Evolutionary conservation across 192 early-diverging fungal genomes (phyloP), one percentile per base, ranked within the genome.

Genomic region (Diversispora eburnea): DNA sequence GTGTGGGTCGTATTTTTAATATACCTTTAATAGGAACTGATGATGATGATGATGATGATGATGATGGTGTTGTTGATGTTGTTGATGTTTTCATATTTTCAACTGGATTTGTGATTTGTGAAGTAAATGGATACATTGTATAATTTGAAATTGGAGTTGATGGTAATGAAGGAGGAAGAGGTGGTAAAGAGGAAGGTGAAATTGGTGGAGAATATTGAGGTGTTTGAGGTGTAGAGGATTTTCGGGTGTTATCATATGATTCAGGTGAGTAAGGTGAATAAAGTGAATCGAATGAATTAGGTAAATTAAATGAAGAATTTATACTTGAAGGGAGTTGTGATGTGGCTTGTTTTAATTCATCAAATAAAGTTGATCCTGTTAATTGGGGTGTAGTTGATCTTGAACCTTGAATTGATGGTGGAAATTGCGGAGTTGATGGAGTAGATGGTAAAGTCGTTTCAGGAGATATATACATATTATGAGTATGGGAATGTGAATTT

Each of bases 111-210:
- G 64, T 13, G 10, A 48, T 9, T 3, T 15, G 0, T 48, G 64
- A 49, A 25, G 22, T 9, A 5, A 20, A 3, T 22, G 4, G 46
- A 5, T 42, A 5, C 22, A n/a, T 22, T 65, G 63, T n/a, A 12
- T 6, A 17, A 5, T 5, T 43, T 0, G 61, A 6, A 19, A 12
- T 15, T 47, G 45, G 7, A 3, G 63, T 20, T 22, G 63, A 13
- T 46, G 45, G 17, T 20, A 22, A 13, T 20, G 63, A 48, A 20
- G 46, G 9, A 7, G 64, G 43, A 62, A 42, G 41, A 10, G 39
- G 10, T 20, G 64, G 46, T 48, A 66, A 46, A 25, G 64, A 48
- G n/a, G 63, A 33, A 25, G 64, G 64, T 48, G 64, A 66, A 49
- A 48, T 15, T 2, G 64, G 64, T 1, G 64, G 64, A 25, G 64